phyloP scores from a whole-genome alignment of 148 eudicot species.

The Camellia granthamiana region DNA sequence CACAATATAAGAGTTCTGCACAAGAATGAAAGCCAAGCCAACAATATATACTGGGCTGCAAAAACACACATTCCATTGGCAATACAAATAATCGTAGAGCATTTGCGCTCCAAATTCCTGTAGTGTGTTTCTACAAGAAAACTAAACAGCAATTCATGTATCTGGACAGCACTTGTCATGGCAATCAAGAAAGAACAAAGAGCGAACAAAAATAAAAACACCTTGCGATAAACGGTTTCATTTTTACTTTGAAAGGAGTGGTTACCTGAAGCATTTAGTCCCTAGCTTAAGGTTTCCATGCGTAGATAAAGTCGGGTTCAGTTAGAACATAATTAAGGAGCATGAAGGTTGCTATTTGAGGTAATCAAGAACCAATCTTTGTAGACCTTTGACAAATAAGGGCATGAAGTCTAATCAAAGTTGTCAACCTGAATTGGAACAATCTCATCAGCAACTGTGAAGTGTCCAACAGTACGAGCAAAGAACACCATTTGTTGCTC shows the following conservation, averaged over 20 bases:
- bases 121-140: no score
- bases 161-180: not conserved
- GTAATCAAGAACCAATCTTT: not conserved
- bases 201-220: no score
- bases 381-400: not conserved
- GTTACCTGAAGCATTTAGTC: not conserved
- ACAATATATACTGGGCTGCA: no score
- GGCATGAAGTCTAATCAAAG: conserved; percentile 14
- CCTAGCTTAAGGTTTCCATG: not conserved
- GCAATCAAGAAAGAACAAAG: not conserved
- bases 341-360: no score
- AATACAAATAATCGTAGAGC: no score
- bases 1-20: no score
- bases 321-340: no score
- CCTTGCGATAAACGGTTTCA: no score
- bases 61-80: no score
- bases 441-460: conserved; percentile 30
- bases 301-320: not conserved
- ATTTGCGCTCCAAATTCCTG: no score
- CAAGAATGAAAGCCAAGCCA: no score
- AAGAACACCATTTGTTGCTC: conserved; percentile 43
- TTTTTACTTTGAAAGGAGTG: not conserved
- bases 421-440: conserved; percentile 24
- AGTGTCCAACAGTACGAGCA: conserved; percentile 35
- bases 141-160: not conserved